phyloP scores from a whole-genome alignment of 1,284 basidiomycete genomes.

The Ceratorhiza oryzae-sativae region DNA sequence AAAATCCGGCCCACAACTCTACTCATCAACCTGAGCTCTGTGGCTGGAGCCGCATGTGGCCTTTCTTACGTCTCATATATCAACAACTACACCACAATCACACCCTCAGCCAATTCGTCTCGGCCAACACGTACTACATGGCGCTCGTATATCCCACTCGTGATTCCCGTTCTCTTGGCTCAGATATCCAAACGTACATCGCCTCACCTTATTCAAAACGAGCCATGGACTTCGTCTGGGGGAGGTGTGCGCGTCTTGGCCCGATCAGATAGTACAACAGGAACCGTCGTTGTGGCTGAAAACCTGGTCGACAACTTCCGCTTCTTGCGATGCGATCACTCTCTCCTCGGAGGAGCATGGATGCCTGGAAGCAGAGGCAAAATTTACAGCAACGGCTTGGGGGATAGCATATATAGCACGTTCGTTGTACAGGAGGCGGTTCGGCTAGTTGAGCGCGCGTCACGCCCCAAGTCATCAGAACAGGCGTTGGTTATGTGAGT shows the following conservation, averaged over 20 bases:
- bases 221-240: conserved; percentile 60
- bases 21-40: conserved; percentile 3
- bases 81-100: conserved; percentile 35
- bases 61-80: conserved; percentile 23
- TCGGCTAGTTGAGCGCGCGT: conserved; percentile 64
- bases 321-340: conserved; percentile 87
- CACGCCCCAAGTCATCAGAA: conserved; percentile 50
- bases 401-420: conserved; percentile 81
- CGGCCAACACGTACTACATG: conserved; percentile 40
- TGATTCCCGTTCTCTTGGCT: conserved; percentile 53
- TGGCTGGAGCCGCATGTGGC: conserved; percentile 9
- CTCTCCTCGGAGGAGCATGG: conserved; percentile 89
- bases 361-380: conserved; percentile 60
- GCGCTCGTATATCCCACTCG: conserved; percentile 50
- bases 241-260: conserved; percentile 73
- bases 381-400: conserved; percentile 60
- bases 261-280: conserved; percentile 74
- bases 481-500: conserved; percentile 74
- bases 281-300: conserved; percentile 80
- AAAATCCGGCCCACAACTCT: conserved; percentile 36
- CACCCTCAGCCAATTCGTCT: conserved; percentile 43
- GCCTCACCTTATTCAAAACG: conserved; percentile 60
- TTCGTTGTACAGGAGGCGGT: conserved; percentile 87
- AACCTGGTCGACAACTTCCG: conserved; percentile 66
- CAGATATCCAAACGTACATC: conserved; percentile 60